These are phyloP conservation scores for Osmanthus fragrans DNA, from an alignment of 257 asterid genomes.

Conservation along the genomic window DNA sequence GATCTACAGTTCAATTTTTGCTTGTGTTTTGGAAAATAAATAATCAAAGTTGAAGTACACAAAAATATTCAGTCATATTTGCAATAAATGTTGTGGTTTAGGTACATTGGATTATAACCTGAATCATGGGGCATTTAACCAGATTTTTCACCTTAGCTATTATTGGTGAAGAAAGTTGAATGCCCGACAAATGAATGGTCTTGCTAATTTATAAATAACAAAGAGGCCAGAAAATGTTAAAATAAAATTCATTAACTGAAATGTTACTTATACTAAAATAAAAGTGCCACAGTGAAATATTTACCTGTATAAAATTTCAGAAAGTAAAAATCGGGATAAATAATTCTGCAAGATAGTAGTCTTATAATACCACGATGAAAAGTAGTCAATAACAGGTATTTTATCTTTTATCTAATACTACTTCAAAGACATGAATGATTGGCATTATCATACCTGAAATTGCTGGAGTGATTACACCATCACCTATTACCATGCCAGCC, in stretches of 20 bases:
- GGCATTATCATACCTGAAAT: conserved; percentile 55
- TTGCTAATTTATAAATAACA: background rate
- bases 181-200: background rate
- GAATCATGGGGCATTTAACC: background rate
- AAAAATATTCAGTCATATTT: background rate
- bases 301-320: background rate
- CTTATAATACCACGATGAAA: background rate
- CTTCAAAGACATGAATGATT: background rate
- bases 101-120: background rate
- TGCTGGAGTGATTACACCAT: conserved; percentile 82
- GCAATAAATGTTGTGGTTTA: conserved; percentile 3
- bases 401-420: background rate
- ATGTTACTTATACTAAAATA: background rate
- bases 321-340: background rate
- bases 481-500: conserved; percentile 90
- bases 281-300: background rate
- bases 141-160: background rate
- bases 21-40: background rate
- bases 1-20: background rate
- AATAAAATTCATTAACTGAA: background rate
- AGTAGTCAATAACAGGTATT: conserved; percentile 7
- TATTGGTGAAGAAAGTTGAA: background rate
- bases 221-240: too few relatives aligned
- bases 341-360: background rate
- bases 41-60: conserved; percentile 17